Evolutionary conservation across 2,329 filamentous ascomycete species (phyloP), one percentile per base, ranked within the genome.

Genomic region (Aaosphaeria pasadenensis): DNA sequence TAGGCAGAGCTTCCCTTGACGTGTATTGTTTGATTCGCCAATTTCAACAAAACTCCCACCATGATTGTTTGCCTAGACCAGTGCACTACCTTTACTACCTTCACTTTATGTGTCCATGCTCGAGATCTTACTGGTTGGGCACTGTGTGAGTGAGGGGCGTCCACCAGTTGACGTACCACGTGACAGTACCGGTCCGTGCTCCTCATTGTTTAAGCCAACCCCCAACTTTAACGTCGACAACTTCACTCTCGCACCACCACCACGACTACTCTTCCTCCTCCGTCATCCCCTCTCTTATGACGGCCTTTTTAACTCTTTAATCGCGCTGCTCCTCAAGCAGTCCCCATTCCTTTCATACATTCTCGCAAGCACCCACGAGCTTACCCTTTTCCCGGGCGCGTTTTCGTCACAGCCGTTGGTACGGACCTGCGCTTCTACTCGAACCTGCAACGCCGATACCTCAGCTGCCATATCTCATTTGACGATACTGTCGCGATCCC

Each of bases 331-430:
- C 47, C 49, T 52, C 53, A 60, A 62, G 57, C 55, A 42, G 40
- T 42, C 58, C 54, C 51, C 56, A 45, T 51, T 62, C 59, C 42
- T 50, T 49, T 47, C 29, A 42, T 59, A 61, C 45, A 24, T 45
- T 49, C 47, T 38, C 40, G 51, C 54, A 51, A 45, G 52, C 52
- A 36, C 51, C 50, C 48, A 57, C 49, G 53, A 52, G 55, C 53
- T 56, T 58, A 56, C 60, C 53, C 52, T 40, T 45, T 50, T 54
- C 39, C 62, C 66, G 69, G 59, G 65, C 67, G 66, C 63, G 63
- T 67, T 62, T 62, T 61, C 58, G 55, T 13, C 41, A 35, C 36
- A 46, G 51, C 53, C 46, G 50, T 45, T 46, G 50, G 42, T 55
- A 36, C 42, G 30, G 33, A 36, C 42, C 41, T 35, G 41, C 42